Evolutionary conservation across 345 rosid species (phyloP).

Genomic region (Alliaria petiolata): DNA sequence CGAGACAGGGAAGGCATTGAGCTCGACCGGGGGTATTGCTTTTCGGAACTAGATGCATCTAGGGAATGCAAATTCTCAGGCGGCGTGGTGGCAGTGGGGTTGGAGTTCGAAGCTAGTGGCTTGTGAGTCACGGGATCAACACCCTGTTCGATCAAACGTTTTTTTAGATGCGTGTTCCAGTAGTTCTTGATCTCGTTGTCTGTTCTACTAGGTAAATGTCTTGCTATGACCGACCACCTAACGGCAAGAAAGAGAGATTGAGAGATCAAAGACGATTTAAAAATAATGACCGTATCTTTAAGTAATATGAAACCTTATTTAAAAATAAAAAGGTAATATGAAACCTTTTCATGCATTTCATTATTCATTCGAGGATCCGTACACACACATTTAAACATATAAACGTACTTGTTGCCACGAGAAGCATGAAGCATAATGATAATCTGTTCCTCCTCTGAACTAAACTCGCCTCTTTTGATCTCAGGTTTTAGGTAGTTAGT

Average conservation of each 20-base stretch:
- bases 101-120: constrained; percentile 33
- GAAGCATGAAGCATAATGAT: constrained; percentile 46
- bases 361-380: neutral
- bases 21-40: constrained; percentile 15
- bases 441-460: constrained; percentile 38
- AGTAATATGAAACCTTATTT: no score
- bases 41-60: constrained; percentile 14
- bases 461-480: constrained; percentile 43
- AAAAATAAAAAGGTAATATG: no score
- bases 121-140: constrained; percentile 71
- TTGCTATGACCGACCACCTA: constrained; percentile 74
- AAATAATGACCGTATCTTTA: neutral
- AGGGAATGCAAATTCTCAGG: neutral
- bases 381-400: neutral
- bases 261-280: neutral
- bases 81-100: neutral
- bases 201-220: constrained; percentile 60
- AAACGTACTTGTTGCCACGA: constrained; percentile 42
- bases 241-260: neutral
- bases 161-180: constrained; percentile 69
- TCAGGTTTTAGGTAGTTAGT: constrained; percentile 42
- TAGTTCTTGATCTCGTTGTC: constrained; percentile 70
- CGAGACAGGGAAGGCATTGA: constrained; percentile 24
- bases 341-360: neutral
- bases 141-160: constrained; percentile 71